These are phyloP conservation scores for Vigna trinervia DNA, from an alignment of 306 rosid genomes.

Conservation along the genomic window DNA sequence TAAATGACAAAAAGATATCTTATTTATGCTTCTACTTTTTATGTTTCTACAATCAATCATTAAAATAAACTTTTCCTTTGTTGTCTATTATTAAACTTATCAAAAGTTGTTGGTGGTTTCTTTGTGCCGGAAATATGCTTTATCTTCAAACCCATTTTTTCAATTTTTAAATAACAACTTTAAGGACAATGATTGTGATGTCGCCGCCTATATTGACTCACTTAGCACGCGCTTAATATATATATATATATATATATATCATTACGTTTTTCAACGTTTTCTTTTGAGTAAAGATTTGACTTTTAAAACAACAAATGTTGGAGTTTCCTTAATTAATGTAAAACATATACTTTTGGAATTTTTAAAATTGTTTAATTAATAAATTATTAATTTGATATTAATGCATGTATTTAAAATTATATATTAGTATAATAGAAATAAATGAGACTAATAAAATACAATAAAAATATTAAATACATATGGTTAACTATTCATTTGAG, in stretches of 20 bases:
- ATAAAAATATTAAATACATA: neutral
- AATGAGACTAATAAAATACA: neutral
- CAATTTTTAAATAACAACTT: neutral
- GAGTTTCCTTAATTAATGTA: too few relatives aligned
- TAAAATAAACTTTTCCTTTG: too few relatives aligned
- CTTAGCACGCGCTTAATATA: neutral
- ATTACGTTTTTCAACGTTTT: too few relatives aligned
- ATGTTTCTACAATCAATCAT: too few relatives aligned
- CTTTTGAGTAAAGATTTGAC: neutral
- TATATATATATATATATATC: too few relatives aligned
- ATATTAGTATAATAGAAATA: neutral
- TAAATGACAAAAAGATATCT: too few relatives aligned
- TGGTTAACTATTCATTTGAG: neutral
- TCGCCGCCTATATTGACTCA: neutral
- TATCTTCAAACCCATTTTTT: neutral
- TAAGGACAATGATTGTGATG: neutral
- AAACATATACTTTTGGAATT: too few relatives aligned
- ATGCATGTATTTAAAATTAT: neutral
- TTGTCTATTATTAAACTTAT: too few relatives aligned
- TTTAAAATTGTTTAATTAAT: too few relatives aligned
- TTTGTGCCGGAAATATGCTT: neutral
- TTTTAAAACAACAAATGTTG: neutral
- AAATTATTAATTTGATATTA: neutral
- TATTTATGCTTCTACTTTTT: too few relatives aligned
- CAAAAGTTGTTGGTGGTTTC: neutral